These are phyloP conservation scores for Solanum chmielewskii DNA, from an alignment of 257 asterid species.

Conservation along the genomic window DNA sequence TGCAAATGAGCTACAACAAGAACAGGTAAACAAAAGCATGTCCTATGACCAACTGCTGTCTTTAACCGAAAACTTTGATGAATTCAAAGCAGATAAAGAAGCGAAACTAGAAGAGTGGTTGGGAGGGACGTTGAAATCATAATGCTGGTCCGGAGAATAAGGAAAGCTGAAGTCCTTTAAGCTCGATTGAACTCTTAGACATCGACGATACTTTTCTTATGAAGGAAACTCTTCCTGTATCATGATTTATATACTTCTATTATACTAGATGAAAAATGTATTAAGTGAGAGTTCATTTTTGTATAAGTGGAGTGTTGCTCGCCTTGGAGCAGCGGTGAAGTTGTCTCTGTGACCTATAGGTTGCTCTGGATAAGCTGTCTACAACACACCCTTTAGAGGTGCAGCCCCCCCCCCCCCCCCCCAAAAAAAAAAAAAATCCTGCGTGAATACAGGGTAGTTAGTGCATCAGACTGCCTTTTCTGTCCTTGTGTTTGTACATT, in stretches of 20 bases:
- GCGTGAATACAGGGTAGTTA: background rate
- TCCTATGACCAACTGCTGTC: conserved; percentile 35
- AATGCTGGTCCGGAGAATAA: background rate
- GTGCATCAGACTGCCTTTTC: background rate
- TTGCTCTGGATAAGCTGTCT: background rate
- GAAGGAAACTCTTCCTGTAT: background rate
- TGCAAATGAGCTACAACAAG: conserved; percentile 36
- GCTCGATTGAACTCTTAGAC: background rate
- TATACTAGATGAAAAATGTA: background rate
- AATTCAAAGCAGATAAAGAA: conserved; percentile 72
- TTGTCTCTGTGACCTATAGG: background rate
- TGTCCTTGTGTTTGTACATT: background rate
- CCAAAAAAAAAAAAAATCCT: background rate
- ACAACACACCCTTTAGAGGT: background rate
- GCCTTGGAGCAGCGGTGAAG: background rate
- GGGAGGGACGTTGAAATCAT: conserved; percentile 20
- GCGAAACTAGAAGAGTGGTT: conserved; percentile 82
- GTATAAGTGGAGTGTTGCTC: background rate
- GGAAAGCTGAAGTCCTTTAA: background rate
- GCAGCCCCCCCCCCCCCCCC: background rate
- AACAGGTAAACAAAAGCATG: conserved; percentile 25
- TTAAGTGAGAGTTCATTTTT: background rate
- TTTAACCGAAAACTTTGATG: conserved; percentile 38
- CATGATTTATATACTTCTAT: background rate
- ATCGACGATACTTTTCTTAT: background rate